A percentile compares a stretch with the other conserved stretches of the same genome.
Evolutionary conservation across 768 basidiomycete genomes (phyloP).

Genomic region (Rubroboletus pulcherrimus): DNA sequence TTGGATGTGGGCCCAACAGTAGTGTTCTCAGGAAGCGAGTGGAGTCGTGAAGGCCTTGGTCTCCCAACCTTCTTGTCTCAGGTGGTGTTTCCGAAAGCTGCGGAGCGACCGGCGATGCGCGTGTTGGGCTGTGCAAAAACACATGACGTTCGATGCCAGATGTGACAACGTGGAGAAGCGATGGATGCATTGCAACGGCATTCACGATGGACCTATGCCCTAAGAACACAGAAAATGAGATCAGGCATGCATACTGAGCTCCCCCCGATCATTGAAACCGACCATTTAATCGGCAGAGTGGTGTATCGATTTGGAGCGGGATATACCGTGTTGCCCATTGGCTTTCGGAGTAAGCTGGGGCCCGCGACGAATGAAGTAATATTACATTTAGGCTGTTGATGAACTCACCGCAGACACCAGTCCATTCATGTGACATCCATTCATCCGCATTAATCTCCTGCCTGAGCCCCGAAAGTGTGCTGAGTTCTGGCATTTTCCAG

Average conservation of each 20-base stretch:
- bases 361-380: constrained; percentile 4
- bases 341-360: constrained; percentile 46
- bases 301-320: constrained; percentile 61
- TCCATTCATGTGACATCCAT: constrained; percentile 40
- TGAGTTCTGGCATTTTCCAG: constrained; percentile 65
- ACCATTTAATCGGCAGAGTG: constrained; percentile 61
- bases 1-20: constrained; percentile 25
- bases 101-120: constrained; percentile 47
- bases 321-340: constrained; percentile 43
- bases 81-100: constrained; percentile 45
- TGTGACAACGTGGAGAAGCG: constrained; percentile 60
- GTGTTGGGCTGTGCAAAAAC: constrained; percentile 63
- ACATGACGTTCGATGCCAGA: constrained; percentile 72
- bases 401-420: constrained; percentile 30
- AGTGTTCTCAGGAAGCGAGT: constrained; percentile 37
- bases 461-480: constrained; percentile 43
- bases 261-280: constrained; percentile 2
- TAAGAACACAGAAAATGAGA: constrained; percentile 21
- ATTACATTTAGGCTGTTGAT: constrained; percentile 11
- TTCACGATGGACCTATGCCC: constrained; percentile 81
- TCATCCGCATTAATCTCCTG: constrained; percentile 41
- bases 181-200: constrained; percentile 67
- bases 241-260: not conserved
- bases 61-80: constrained; percentile 45
- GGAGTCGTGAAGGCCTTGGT: constrained; percentile 33